Conservation (phyloP, 2,329 filamentous ascomycete genomes). For the Teratosphaeria pseudoeucalypti region DNA sequence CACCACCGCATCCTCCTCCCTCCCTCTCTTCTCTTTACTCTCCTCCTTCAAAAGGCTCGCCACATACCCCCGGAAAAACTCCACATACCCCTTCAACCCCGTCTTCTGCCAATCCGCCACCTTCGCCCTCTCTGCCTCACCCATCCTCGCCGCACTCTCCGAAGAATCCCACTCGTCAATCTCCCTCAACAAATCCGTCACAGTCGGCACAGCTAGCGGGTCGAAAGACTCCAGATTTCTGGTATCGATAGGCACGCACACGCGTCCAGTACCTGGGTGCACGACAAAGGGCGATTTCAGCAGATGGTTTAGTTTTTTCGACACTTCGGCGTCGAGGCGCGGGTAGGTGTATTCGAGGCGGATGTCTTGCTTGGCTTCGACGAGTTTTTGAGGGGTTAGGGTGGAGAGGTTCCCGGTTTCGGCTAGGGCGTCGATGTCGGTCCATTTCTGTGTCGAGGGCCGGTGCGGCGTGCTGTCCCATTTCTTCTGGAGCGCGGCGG, state of each 20-base stretch:
- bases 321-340: slow-evolving; percentile 90
- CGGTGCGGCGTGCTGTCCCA: slow-evolving; percentile 79
- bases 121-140: slow-evolving; percentile 35
- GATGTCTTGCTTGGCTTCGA: slow-evolving; percentile 90
- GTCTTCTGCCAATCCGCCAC: slow-evolving; percentile 94
- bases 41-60: slow-evolving; percentile 68
- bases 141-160: slow-evolving; percentile 33
- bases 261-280: slow-evolving; percentile 83
- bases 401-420: slow-evolving; percentile 67
- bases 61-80: slow-evolving; percentile 79
- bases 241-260: slow-evolving; percentile 90
- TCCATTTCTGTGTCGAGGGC: slow-evolving; percentile 74
- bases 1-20: slow-evolving; percentile 40
- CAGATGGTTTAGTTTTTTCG: slow-evolving; percentile 95
- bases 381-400: slow-evolving; percentile 46
- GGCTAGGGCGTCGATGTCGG: slow-evolving; percentile 80
- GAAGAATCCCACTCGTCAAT: slow-evolving; percentile 66
- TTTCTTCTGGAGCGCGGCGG: slow-evolving; percentile 72
- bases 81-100: slow-evolving; percentile 81
- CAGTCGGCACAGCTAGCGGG: slow-evolving; percentile 78
- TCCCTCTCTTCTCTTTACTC: slow-evolving; percentile 41
- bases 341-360: slow-evolving; percentile 97
- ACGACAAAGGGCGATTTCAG: slow-evolving; percentile 95
- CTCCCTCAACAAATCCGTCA: slow-evolving; percentile 68
- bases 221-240: slow-evolving; percentile 69